Conservation (phyloP, 768 basidiomycete species). For the Suillus bovinus region DNA sequence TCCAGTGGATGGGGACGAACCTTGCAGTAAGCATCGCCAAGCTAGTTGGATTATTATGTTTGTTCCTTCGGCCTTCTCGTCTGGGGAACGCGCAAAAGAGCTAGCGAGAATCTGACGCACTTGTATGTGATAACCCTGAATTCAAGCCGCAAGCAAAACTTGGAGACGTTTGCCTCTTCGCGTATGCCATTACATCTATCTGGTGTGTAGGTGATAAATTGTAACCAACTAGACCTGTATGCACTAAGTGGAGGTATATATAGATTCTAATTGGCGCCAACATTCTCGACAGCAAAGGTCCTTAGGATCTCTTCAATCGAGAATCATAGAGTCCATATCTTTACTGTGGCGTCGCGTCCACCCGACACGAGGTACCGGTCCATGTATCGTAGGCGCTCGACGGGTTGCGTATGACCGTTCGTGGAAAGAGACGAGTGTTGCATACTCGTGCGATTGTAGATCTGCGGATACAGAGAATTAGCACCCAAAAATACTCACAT, state of each 20-base stretch:
- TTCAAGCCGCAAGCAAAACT: not conserved
- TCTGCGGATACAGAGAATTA: constrained; percentile 41
- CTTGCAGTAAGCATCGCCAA: too few species aligned
- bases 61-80: too few species aligned
- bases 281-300: not conserved
- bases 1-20: too few species aligned
- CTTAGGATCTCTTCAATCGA: not conserved
- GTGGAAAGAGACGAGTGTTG: constrained; percentile 82
- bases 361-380: constrained; percentile 93
- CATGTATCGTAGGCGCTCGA: constrained; percentile 90
- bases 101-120: too few species aligned
- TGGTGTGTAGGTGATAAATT: not conserved
- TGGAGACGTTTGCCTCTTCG: not conserved
- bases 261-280: constrained; percentile 8
- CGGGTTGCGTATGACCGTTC: constrained; percentile 93
- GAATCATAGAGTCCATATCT: constrained; percentile 88
- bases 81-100: too few species aligned
- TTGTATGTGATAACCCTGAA: too few species aligned
- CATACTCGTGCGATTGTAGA: constrained; percentile 93
- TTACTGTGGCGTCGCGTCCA: constrained; percentile 81
- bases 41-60: too few species aligned
- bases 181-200: constrained; percentile 9
- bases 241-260: constrained; percentile 6
- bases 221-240: constrained; percentile 1
- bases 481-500: not conserved